Conservation (phyloP, 2,329 filamentous ascomycete species). For the Xylariales sp. region DNA sequence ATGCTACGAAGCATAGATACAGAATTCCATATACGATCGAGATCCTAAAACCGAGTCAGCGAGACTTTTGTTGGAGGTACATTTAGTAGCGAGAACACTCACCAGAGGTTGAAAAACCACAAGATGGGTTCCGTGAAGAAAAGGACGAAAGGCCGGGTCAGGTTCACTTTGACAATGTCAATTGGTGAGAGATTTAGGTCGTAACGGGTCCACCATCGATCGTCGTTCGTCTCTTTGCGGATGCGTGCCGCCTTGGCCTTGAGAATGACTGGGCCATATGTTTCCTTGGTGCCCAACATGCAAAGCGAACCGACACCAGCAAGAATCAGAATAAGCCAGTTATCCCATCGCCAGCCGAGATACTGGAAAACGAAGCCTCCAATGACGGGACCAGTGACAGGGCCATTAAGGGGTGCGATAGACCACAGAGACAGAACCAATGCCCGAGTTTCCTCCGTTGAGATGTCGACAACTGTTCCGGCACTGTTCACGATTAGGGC, state of each 20-base stretch:
- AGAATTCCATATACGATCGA: conserved; percentile 88
- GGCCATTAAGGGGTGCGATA: conserved; percentile 83
- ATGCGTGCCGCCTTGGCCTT: conserved; percentile 72
- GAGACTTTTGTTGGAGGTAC: not conserved
- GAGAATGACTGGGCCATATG: conserved; percentile 78
- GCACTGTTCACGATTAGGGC: conserved; percentile 87
- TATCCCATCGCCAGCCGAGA: conserved; percentile 88
- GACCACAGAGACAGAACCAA: conserved; percentile 86
- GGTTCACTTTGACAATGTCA: conserved; percentile 77
- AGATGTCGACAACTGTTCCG: conserved; percentile 84
- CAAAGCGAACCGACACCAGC: conserved; percentile 70
- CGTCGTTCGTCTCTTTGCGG: conserved; percentile 76
- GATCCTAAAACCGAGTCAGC: conserved; percentile 62
- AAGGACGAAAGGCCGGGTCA: conserved; percentile 82
- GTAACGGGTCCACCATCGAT: conserved; percentile 82
- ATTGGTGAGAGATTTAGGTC: conserved; percentile 75
- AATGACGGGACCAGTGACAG: conserved; percentile 72
- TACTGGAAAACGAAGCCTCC: conserved; percentile 84
- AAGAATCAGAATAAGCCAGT: conserved; percentile 83
- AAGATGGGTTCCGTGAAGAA: conserved; percentile 84
- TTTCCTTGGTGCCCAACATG: conserved; percentile 74
- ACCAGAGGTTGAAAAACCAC: conserved; percentile 77
- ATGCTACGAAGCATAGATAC: conserved; percentile 90
- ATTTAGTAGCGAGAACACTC: conserved; percentile 39
- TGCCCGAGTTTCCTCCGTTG: conserved; percentile 82